Evolutionary conservation across 257 asterid species (phyloP).

Genomic region (Paraleonurus japonicus): DNA sequence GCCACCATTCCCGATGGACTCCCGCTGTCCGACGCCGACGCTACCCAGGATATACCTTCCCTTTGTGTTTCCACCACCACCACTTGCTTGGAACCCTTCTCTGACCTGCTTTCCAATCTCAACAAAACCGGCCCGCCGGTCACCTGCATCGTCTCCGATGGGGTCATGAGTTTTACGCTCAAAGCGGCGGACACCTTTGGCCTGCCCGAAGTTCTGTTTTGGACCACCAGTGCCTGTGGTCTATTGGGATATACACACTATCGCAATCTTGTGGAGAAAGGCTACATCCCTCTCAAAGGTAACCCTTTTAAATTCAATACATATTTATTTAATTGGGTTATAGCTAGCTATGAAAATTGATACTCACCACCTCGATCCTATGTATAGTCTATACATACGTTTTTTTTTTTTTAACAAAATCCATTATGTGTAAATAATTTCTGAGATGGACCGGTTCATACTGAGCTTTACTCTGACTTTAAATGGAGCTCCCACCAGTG

Average conservation of each 20-base stretch:
- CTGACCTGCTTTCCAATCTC: conserved; percentile 37
- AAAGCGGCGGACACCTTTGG: conserved; percentile 48
- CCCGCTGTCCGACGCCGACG: conserved; percentile 44
- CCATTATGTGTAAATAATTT: no score
- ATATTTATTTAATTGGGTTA: no score
- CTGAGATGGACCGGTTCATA: no score
- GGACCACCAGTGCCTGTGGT: conserved; percentile 57
- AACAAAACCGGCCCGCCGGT: conserved; percentile 43
- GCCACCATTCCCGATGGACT: conserved; percentile 45
- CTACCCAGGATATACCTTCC: conserved; percentile 46
- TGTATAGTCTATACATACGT: no score
- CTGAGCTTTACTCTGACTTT: no score
- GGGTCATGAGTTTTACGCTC: conserved; percentile 44
- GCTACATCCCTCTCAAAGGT: conserved; percentile 53
- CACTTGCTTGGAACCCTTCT: conserved; percentile 47
- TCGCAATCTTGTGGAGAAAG: conserved; percentile 33
- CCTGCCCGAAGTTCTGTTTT: conserved; percentile 45
- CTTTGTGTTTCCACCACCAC: conserved; percentile 38
- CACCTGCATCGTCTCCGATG: conserved; percentile 54
- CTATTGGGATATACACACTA: conserved; percentile 41
- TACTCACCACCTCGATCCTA: no score
- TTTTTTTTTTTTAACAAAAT: no score
- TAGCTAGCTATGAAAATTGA: no score
- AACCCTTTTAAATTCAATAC: neutral
- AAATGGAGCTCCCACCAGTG: no score